phyloP scores from a whole-genome alignment of 306 rosid genomes.

The Cicer yamashitae region DNA sequence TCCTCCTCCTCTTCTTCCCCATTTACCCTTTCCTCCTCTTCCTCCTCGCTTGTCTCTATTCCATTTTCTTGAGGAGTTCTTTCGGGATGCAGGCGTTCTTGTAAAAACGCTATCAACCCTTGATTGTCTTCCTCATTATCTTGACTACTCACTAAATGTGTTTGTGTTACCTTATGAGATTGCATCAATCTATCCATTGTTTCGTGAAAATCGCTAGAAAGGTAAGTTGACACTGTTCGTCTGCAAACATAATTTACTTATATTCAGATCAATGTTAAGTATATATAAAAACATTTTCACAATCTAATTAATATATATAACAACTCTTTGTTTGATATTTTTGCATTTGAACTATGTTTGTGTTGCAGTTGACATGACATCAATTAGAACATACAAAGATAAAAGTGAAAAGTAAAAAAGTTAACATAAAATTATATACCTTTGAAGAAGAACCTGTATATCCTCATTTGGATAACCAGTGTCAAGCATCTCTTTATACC shows the following conservation, averaged over 20 bases:
- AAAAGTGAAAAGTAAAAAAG: background rate
- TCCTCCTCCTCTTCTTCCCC: constrained; percentile 22
- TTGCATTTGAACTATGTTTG: too few relatives aligned
- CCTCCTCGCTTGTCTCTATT: constrained; percentile 21
- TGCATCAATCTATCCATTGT: constrained; percentile 76
- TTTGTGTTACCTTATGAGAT: constrained; percentile 61
- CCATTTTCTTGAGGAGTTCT: constrained; percentile 40
- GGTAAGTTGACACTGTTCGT: constrained; percentile 78
- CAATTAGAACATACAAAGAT: background rate
- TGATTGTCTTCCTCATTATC: constrained; percentile 50
- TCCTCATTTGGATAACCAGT: constrained; percentile 69
- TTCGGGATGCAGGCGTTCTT: constrained; percentile 37
- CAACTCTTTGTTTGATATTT: too few relatives aligned
- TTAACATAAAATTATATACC: constrained; percentile 51
- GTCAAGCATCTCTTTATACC: constrained; percentile 84
- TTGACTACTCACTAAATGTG: constrained; percentile 37
- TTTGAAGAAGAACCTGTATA: constrained; percentile 74
- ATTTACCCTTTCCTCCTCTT: constrained; percentile 38
- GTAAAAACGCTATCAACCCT: constrained; percentile 42
- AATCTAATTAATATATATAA: background rate
- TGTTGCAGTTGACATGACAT: too few relatives aligned
- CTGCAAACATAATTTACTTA: constrained; percentile 53
- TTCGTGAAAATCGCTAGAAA: constrained; percentile 69
- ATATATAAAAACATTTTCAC: constrained; percentile 15
- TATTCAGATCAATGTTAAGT: constrained; percentile 29